Base-by-base conservation (phyloP, 345 rosid species). In the Linum lewisii region DNA sequence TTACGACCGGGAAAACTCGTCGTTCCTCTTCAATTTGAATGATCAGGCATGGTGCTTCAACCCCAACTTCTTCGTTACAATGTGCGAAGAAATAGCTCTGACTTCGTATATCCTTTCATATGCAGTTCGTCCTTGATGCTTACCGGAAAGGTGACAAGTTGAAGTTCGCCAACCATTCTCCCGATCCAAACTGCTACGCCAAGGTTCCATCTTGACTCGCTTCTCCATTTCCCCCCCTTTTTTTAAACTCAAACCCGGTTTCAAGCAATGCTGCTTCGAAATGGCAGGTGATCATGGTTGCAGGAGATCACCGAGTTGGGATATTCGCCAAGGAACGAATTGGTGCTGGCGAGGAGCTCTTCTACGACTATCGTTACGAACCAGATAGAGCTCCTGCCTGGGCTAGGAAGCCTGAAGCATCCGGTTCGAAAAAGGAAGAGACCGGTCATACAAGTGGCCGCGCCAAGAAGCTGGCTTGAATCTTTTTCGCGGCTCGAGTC, bases 101-200 rank as follows among this genome's bases (percentile, higher is more conserved):
- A 42, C 47, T 11, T 16, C 57, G 42, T 16, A 38, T 55, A 72
- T 67, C 65, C 51, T 60, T 50, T 54, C 52, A 11, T 76, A 14
- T 75, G 92, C 84, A 94, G 99, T 90, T 87, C 80, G 97, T 90
- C 69, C 88, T 90, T 55, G 99, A 94, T 81, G 97, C 99, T 60
- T 94, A 85, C 62, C 81, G 99, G 38, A 94, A 94, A 72, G 99
- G 99, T 38, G 97, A 94, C 80, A 94, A 94, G 63, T 72, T 90
- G 72, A 94, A 90, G 77, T 94, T 90, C 42, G 97, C 99, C 47
- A 90, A 94, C 74, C 99, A 94, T 68, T 81, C 97, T 24, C 99
- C 99, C 0, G 96, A 87, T 58, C 99, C 99, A 44, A 94, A 94
- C 63, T 90, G 99, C 77, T 94, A 90, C 60, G 97, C 96, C 14